Conservation (phyloP, 2,329 filamentous ascomycete genomes). For the Emydomyces testavorans region DNA sequence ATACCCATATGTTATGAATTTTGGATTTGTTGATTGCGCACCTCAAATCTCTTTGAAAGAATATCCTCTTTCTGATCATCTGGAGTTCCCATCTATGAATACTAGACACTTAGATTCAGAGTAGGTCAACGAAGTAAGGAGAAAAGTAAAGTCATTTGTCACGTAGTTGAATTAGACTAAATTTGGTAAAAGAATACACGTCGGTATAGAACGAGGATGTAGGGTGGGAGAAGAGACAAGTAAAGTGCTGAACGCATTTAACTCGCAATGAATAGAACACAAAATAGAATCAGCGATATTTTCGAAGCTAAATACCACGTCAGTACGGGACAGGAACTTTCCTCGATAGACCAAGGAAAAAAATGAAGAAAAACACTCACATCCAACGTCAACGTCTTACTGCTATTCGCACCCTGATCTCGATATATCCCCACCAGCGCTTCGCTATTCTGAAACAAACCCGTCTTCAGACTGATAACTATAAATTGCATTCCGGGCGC, state of each 20-base stretch:
- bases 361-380: conserved; percentile 48
- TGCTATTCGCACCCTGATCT: conserved; percentile 88
- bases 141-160: no score
- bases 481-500: conserved; percentile 98
- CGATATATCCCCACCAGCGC: conserved; percentile 90
- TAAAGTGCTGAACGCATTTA: no score
- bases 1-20: no score
- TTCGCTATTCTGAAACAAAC: conserved; percentile 92
- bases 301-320: conserved; percentile 16
- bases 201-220: neutral
- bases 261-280: neutral
- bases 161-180: neutral
- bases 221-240: neutral
- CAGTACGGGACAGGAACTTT: conserved; percentile 1
- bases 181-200: neutral
- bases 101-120: no score
- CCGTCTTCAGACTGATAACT: conserved; percentile 91
- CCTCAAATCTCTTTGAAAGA: no score
- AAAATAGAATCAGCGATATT: conserved; percentile 14
- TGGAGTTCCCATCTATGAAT: no score
- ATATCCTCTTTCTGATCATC: no score
- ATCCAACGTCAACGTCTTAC: conserved; percentile 83
- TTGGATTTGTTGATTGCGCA: no score
- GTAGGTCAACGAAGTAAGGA: no score
- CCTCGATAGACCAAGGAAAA: neutral